phyloP scores from a whole-genome alignment of 108 stramenopile species.

The Fragilariopsis cylindrus region DNA sequence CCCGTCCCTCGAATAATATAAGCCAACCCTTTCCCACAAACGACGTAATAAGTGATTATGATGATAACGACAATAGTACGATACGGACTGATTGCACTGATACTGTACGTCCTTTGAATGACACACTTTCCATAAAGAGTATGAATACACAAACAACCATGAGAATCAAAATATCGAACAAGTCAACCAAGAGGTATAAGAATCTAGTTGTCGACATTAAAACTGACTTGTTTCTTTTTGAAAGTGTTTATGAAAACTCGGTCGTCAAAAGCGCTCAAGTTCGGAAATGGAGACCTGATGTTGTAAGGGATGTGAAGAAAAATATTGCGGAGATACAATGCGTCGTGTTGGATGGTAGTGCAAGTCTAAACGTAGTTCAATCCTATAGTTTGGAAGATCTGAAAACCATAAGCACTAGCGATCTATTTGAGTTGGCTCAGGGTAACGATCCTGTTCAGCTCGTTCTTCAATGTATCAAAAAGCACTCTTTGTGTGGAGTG shows the following conservation, averaged over 20 bases:
- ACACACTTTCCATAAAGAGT: background rate
- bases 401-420: constrained; percentile 10
- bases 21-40: background rate
- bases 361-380: background rate
- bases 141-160: background rate
- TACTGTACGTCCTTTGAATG: background rate
- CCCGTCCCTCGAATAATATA: background rate
- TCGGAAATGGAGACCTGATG: constrained; percentile 31
- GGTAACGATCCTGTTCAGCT: constrained; percentile 11
- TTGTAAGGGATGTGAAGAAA: constrained; percentile 27
- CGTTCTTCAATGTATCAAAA: constrained; percentile 7
- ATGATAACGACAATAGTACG: constrained; percentile 17
- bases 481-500: background rate
- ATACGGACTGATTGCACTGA: constrained; percentile 9
- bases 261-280: constrained; percentile 30
- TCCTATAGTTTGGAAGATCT: constrained; percentile 7
- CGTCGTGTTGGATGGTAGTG: constrained; percentile 5
- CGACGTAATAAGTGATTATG: constrained; percentile 3
- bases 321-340: constrained; percentile 19
- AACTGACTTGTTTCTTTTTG: constrained; percentile 16
- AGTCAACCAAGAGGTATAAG: constrained; percentile 23
- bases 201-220: constrained; percentile 20
- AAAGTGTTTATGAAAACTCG: constrained; percentile 28
- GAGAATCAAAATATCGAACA: constrained; percentile 24
- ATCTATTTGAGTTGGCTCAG: constrained; percentile 9